Base-by-base conservation (phyloP, 495 filamentous ascomycete genomes). In the Hypoxylon crocopeplum region DNA sequence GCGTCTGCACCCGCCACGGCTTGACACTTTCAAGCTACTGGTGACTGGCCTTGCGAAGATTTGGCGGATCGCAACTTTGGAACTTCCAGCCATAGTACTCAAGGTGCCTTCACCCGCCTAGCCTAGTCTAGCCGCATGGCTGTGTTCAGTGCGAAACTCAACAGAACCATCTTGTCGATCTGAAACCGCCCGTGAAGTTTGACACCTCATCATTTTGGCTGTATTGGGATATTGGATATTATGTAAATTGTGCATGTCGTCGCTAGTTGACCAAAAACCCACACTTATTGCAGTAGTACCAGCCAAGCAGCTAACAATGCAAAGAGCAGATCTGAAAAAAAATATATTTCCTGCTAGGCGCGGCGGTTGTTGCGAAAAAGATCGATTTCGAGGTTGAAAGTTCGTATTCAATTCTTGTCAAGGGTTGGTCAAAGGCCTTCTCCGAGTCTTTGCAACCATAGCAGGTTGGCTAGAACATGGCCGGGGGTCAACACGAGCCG, bases 321-420 rank as follows among this genome's bases (percentile, higher is more conserved):
- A n/a, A n/a, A n/a, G n/a, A n/a, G n/a, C n/a, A n/a, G n/a, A n/a
- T n/a, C n/a, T n/a, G n/a, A n/a, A n/a, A n/a, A n/a, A n/a, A n/a
- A n/a, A n/a, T n/a, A n/a, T n/a, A n/a, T n/a, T n/a, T 41, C 10
- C 29, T 44, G 21, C 22, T 56, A 56, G 32, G 59, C 47, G 47
- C 52, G 52, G 44, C 29, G 41, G 42, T 29, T 33, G 37, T 37
- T 55, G 25, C 16, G 38, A 53, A 37, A 49, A 39, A 53, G 39
- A 32, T 60, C 36, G 36, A 47, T 15, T 25, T 48, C 19, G 25
- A 32, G 30, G 27, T 51, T 24, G 15, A 24, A 41, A 42, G 15
- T 46, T 63, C 59, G 59, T 63, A 63, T 63, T 58, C 48, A 46
- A 56, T 64, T 60, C 61, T 37, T 25, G 53, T 49, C 48, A 46